Evolutionary conservation across 2,329 filamentous ascomycete genomes (phyloP).

Genomic region (Trichoderma brevicompactum): DNA sequence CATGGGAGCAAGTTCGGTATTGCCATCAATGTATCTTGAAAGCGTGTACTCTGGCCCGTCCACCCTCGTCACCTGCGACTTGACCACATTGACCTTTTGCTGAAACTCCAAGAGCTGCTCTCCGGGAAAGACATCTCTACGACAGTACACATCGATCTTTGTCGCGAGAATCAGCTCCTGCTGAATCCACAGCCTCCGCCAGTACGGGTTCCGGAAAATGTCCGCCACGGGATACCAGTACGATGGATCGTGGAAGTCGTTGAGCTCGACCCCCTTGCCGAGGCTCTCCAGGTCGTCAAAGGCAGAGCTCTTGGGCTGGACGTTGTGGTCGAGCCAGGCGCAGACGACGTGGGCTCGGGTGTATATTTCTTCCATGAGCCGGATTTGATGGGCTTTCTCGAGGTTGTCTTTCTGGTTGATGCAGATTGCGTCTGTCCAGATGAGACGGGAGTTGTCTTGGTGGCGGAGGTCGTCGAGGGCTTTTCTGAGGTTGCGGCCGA

Average conservation of each 20-base stretch:
- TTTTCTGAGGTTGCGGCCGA: constrained; percentile 4
- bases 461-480: constrained; percentile 4
- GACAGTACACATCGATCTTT: not conserved
- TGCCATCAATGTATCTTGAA: not conserved
- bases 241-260: not conserved
- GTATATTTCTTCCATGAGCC: constrained; percentile 26
- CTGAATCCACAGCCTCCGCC: constrained; percentile 7
- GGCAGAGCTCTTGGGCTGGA: not conserved
- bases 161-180: not conserved
- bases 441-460: not conserved
- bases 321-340: constrained; percentile 17
- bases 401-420: constrained; percentile 23
- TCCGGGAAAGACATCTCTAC: not conserved
- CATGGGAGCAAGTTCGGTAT: not conserved
- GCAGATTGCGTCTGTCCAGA: constrained; percentile 29
- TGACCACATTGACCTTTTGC: constrained; percentile 8
- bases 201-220: constrained; percentile 2
- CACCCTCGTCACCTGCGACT: not conserved
- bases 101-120: constrained; percentile 10
- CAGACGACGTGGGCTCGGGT: not conserved
- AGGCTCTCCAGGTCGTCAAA: constrained; percentile 1
- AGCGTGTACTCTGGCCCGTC: not conserved
- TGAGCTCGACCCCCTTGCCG: constrained; percentile 3
- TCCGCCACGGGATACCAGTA: constrained; percentile 7
- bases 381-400: constrained; percentile 26